Evolutionary conservation across 2,329 filamentous ascomycete species (phyloP), one percentile per base, ranked within the genome.

Genomic region (Pseudogymnoascus sp.): DNA sequence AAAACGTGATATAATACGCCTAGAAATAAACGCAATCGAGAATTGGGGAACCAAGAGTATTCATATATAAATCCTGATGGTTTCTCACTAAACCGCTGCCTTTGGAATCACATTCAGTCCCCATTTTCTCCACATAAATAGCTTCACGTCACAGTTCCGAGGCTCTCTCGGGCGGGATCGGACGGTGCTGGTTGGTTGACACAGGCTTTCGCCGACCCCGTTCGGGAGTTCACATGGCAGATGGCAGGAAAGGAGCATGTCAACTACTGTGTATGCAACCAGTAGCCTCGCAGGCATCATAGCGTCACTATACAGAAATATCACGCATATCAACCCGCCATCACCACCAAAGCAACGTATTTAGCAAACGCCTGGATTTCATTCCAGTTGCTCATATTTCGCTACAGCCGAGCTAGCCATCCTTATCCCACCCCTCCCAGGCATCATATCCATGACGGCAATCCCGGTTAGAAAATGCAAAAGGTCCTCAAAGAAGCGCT

Each of bases 321-420:
- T 31, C 45, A 52, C 45, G 45, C 45, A 52, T 52, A 25, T 42
- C 5, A 9, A 8, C n/a, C n/a, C n/a, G n/a, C 27, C 12, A 10
- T 27, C 39, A 5, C 18, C 45, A 52, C 31, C 45, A 52, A 52
- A 52, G 21, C 37, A 42, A 42, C 21, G 18, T n/a, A 52, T 4
- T 13, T 31, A 52, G 27, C 45, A 52, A 52, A 52, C 45, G 45
- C 27, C 45, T 52, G 45, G 45, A 31, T 52, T 31, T 52, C 45
- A 52, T 52, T 52, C 45, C 25, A 62, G 29, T 39, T 60, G 61
- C 61, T 62, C 61, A 62, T 62, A 60, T 36, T 62, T 60, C 61
- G 61, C 61, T 62, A 62, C 42, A 62, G 61, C 61, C 55, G 61
- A 62, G 61, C 61, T 62, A 62, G 61, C 61, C 61, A 25, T 37